Conservation (phyloP, 768 basidiomycete species). For the Psilocybe subaeruginosa region DNA sequence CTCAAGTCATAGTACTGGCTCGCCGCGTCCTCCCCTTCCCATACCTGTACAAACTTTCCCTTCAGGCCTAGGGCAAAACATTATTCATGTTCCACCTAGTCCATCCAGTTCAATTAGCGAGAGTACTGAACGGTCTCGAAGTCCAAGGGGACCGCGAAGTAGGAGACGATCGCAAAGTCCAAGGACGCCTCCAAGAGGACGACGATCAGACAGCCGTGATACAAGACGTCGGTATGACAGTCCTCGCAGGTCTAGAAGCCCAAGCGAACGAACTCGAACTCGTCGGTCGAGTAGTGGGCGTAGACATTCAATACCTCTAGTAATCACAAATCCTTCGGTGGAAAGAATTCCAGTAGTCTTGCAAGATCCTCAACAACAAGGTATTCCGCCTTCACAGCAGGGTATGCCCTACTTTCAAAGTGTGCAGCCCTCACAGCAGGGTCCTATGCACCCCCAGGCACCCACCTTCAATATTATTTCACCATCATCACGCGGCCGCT, state of each 20-base stretch:
- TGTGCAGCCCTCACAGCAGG: conserved; percentile 4
- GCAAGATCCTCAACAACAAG: conserved; percentile 15
- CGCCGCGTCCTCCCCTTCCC: conserved; percentile 14
- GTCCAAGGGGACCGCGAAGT: conserved; percentile 10
- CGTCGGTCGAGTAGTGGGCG: conserved; percentile 16
- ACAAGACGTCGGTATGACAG: conserved; percentile 11
- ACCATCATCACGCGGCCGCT: conserved; percentile 13
- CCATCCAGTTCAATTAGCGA: conserved; percentile 19
- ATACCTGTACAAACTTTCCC: neutral
- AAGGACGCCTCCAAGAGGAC: neutral
- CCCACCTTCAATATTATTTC: conserved; percentile 22
- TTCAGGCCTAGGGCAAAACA: conserved; percentile 19
- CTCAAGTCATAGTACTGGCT: conserved; percentile 15
- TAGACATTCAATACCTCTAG: conserved; percentile 11
- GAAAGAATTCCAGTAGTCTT: conserved; percentile 17
- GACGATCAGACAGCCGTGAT: conserved; percentile 10
- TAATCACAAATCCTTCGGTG: conserved; percentile 20
- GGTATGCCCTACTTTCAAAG: neutral
- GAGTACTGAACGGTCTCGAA: conserved; percentile 9
- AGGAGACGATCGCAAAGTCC: conserved; percentile 1
- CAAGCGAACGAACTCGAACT: conserved; percentile 16
- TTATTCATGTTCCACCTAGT: conserved; percentile 18
- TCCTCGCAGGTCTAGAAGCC: conserved; percentile 18
- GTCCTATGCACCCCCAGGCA: conserved; percentile 4
- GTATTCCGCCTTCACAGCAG: conserved; percentile 1